These are phyloP conservation scores for Beauveria brongniartii DNA, from an alignment of 2,329 filamentous ascomycete genomes.

Conservation along the genomic window DNA sequence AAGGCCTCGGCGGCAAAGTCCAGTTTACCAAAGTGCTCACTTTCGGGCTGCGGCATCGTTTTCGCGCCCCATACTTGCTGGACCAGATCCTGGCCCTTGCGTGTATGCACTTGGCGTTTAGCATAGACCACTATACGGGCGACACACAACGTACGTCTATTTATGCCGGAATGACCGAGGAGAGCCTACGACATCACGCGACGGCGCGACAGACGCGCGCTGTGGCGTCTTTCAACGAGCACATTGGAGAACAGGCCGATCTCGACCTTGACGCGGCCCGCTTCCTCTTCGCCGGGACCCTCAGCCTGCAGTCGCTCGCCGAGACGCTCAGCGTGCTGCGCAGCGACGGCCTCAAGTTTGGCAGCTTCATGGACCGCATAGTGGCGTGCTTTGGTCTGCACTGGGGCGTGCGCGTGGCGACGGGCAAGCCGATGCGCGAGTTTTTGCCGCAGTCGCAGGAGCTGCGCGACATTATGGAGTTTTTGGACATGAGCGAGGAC, in stretches of 20 bases:
- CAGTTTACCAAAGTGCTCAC: slow-evolving; percentile 2
- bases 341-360: slow-evolving; percentile 23
- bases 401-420: slow-evolving; percentile 32
- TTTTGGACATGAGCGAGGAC: slow-evolving; percentile 16
- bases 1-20: background rate
- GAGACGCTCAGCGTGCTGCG: slow-evolving; percentile 22
- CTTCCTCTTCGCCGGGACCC: slow-evolving; percentile 10
- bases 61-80: slow-evolving; percentile 27
- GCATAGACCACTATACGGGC: background rate
- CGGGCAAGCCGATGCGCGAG: slow-evolving; percentile 24
- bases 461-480: slow-evolving; percentile 19
- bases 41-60: background rate
- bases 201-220: slow-evolving; percentile 21
- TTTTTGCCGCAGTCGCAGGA: slow-evolving; percentile 28
- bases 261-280: background rate
- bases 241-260: slow-evolving; percentile 11
- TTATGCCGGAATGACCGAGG: background rate
- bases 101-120: background rate
- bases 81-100: slow-evolving; percentile 29
- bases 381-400: slow-evolving; percentile 34
- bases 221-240: slow-evolving; percentile 20
- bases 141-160: background rate
- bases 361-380: slow-evolving; percentile 32
- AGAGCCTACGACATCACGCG: background rate
- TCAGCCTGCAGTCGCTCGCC: slow-evolving; percentile 12